phyloP scores from a whole-genome alignment of 108 stramenopile genomes.

The Halocafeteria seosinensis region DNA sequence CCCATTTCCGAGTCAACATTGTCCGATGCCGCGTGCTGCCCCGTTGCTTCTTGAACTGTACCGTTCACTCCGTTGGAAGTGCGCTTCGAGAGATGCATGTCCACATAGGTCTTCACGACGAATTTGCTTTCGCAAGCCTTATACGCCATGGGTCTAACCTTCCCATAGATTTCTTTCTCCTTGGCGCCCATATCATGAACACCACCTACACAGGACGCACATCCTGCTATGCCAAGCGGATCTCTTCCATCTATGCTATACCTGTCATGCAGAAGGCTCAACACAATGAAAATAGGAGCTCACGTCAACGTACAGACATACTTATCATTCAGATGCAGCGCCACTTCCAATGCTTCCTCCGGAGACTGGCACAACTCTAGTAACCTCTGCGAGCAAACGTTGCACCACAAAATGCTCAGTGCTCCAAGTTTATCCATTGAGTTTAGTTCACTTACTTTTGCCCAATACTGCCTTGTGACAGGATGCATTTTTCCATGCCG shows the following conservation, averaged over 20 bases:
- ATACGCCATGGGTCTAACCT: constrained; percentile 91
- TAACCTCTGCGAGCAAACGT: too few relatives aligned
- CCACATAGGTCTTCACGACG: constrained; percentile 36
- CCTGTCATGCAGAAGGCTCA: too few relatives aligned
- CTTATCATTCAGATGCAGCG: constrained; percentile 82
- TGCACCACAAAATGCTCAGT: too few relatives aligned
- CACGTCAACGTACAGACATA: too few relatives aligned
- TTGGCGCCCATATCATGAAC: constrained; percentile 86
- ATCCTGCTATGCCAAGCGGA: constrained; percentile 88
- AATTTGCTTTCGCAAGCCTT: constrained; percentile 81
- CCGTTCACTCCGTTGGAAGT: too few relatives aligned
- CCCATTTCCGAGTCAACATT: too few relatives aligned
- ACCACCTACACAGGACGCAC: constrained; percentile 85
- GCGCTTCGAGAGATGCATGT: neutral
- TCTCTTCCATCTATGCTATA: constrained; percentile 86
- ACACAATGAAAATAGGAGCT: too few relatives aligned
- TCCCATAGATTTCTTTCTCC: constrained; percentile 75
- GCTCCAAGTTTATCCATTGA: too few relatives aligned
- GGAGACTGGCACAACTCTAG: constrained; percentile 79
- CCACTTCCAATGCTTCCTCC: constrained; percentile 55
- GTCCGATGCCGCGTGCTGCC: too few relatives aligned
- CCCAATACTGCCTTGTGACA: constrained; percentile 98
- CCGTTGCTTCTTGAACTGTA: too few relatives aligned
- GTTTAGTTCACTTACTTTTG: too few relatives aligned
- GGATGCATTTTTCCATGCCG: constrained; percentile 86